Evolutionary conservation across 768 basidiomycete genomes (phyloP), one percentile per base, ranked within the genome.

Genomic region (Scleroderma citrinum): DNA sequence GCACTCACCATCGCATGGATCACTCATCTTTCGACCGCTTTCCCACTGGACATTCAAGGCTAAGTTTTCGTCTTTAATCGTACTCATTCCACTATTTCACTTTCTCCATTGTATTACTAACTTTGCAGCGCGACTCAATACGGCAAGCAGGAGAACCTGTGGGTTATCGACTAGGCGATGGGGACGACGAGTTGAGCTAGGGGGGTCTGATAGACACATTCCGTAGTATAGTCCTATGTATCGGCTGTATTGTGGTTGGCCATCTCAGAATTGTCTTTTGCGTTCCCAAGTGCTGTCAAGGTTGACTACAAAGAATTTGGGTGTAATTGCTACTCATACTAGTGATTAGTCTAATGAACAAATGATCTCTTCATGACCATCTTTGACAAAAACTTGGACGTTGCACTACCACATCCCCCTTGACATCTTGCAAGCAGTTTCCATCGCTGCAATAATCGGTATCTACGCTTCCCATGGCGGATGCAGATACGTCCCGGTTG

Each of bases 401-500:
- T n/a, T 29, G 26, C 8, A 4, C 4, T 8, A 29, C 26, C 26
- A 5, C 26, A 8, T 29, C 26, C 4, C 26, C 26, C 8, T 8
- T 5, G 8, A 8, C 26, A 29, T 29, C 26, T 29, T 29, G 8
- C 26, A 29, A 8, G 26, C 26, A 29, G 26, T 29, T 29, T 8
- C 8, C 26, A 29, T 29, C 26, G 26, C 8, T 29, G 26, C 26
- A 8, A 29, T 29, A 29, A 8, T 29, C 26, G 26, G 5, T 29
- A 29, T 29, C 26, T 8, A 29, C 26, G 8, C 26, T 29, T 29
- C 26, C 26, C 26, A 87, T 87, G 85, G 82, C 82, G 29, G 80
- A 87, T 59, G 71, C 72, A 32, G 77, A 86, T 56, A 82, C 78
- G 4, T 71, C 75, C 35, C 73, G 76, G 45, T 62, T 88, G 31